Percentiles rank a stretch among this genome's conserved stretches.
Conservation (phyloP, 163 green algal genomes). For the Chlamydomonas reinhardtii region DNA sequence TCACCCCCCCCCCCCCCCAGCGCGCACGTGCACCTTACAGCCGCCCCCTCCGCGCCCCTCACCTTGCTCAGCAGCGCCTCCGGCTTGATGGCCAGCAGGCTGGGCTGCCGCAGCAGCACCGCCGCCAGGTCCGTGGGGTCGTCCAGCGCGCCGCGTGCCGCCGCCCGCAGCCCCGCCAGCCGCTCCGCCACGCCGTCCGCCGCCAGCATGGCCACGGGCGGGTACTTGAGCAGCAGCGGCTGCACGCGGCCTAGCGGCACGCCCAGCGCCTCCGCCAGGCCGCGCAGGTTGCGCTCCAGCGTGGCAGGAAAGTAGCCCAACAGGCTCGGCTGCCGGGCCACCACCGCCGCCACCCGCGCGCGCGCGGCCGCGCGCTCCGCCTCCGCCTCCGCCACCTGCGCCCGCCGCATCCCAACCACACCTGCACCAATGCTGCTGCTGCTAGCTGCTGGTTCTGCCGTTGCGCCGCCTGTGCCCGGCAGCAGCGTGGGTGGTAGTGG, state of each 20-base stretch:
- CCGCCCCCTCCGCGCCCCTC: too few species aligned
- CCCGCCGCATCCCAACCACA: too few species aligned
- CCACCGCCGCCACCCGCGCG: background rate
- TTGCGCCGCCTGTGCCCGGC: too few species aligned
- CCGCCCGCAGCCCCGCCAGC: background rate
- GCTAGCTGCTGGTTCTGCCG: too few species aligned
- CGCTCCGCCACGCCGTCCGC: background rate
- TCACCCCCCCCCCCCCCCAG: too few species aligned
- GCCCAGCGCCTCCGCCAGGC: background rate
- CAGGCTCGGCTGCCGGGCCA: slow-evolving; percentile 20
- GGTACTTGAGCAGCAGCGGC: slow-evolving; percentile 34
- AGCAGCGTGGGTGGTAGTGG: too few species aligned
- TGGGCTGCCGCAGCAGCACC: slow-evolving; percentile 34
- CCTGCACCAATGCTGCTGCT: too few species aligned
- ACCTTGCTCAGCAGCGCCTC: background rate
- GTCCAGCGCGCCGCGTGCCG: background rate
- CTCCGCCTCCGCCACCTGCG: too few species aligned
- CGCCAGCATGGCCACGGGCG: slow-evolving; percentile 24
- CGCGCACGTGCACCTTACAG: too few species aligned
- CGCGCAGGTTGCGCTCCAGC: slow-evolving; percentile 30
- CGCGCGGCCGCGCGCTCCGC: background rate
- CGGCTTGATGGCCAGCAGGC: slow-evolving; percentile 7
- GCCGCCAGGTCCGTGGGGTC: slow-evolving; percentile 8
- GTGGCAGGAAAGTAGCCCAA: slow-evolving; percentile 45
- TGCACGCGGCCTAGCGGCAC: slow-evolving; percentile 3